Base-by-base conservation (phyloP, 805 yeast genomes). In the Candida maris region DNA sequence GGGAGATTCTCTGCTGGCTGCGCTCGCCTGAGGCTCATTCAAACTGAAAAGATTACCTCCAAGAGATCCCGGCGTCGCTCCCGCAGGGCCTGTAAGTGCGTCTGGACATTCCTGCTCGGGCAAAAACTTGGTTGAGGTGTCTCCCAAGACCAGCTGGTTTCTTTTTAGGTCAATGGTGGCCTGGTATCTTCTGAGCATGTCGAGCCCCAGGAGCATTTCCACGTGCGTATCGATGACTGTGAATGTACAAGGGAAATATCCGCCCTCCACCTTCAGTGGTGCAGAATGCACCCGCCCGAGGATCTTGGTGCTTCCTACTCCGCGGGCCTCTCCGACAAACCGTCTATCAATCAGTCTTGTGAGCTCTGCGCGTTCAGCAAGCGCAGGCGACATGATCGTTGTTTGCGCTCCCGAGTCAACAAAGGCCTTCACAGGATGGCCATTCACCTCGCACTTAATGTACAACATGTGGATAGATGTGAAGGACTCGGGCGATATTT, bases 371-470 rank as follows among this genome's bases (percentile, higher is more conserved):
- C 68, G 64, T 43, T 82, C 84, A 0, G 95, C 96, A 45, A 89
- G 67, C 27, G 68, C 65, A 1, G 94, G 84, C 21, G 88, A 79
- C 53, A 93, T 77, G 27, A 93, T 81, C 0, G 98, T 88, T 19
- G 77, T 68, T 59, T 88, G 96, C 0, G 99, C 97, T 2, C 99
- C 98, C 0, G 97, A 79, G 57, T 93, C 99, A 4, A 93, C 95
- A 65, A 93, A 87, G 0, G 97, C 97, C 56, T 85, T 85, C 3
- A 88, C 82, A 16, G 81, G 79, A 30, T 71, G 68, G 1, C 93
- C 91, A 52, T 93, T 89, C 24, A 91, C 81, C 46, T 77, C 81
- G 27, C 87, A 70, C 38, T 79, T 70, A 12, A 93, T 78, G 60
- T 81, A 91, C 26, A 93, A 70, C 96, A 93, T 88, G 21, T 75